Base-by-base conservation (phyloP, 2,329 filamentous ascomycete species). In the Pseudogymnoascus sp. region DNA sequence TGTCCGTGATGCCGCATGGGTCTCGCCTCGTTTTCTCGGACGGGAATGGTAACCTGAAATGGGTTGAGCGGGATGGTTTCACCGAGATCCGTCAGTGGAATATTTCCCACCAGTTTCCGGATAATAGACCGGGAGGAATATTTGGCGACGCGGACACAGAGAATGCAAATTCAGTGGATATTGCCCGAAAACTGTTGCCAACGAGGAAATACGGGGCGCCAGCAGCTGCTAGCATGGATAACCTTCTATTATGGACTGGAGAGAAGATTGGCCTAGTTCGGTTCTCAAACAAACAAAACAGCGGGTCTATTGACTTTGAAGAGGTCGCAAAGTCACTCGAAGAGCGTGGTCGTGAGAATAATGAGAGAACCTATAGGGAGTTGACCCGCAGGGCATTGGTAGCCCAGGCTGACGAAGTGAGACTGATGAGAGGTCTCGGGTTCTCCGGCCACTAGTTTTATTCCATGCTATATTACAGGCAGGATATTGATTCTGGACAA, bases 181-280 rank as follows among this genome's bases (percentile, higher is more conserved):
- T 94, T 62, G 90, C 88, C 4, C 83, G 91, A 66, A 95, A 95
- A 71, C 83, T 96, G 43, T 67, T 93, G 2, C 74, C 75, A 60
- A 77, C 78, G 5, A 72, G 75, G 59, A 76, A 77, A 3, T 66
- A 69, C 1, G 54, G 73, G 25, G 69, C 68, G 4, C 74, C 73
- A 4, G 64, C 63, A 38, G 43, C 62, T 50, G 68, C 77, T 35
- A 84, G 82, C 65, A 72, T 82, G 58, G 85, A 91, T 68, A 87
- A 93, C 67, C 74, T 97, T 11, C 73, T 96, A 3, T 78, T 96
- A 54, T 96, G 91, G 91, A 96, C 91, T 0, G 92, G 91, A 16
- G 91, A 96, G 62, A 86, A 86, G 65, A 76, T 96, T 54, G 92
- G 91, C 0, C 77, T 94, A 62, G 73, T 95, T 18, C 79, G 76